Evolutionary conservation across 768 basidiomycete species (phyloP).

Genomic region (Rhizopogon salebrosus): DNA sequence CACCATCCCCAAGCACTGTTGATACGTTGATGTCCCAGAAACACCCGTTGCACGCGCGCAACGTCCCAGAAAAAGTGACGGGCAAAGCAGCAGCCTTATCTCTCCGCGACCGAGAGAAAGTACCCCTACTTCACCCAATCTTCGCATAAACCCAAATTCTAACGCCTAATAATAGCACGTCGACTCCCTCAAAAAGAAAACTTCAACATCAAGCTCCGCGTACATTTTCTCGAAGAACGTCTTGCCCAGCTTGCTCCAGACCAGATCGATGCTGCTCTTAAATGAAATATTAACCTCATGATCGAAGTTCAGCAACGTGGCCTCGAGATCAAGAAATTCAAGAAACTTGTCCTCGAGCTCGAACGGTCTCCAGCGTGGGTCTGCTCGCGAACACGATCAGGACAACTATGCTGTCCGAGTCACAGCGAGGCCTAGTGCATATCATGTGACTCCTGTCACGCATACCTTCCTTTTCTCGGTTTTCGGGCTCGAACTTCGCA

Average conservation of each 20-base stretch:
- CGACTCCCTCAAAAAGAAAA: constrained; percentile 93
- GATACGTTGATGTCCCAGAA: constrained; percentile 43
- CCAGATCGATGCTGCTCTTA: constrained; percentile 85
- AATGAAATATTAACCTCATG: constrained; percentile 91
- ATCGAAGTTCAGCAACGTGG: constrained; percentile 87
- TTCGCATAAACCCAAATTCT: background rate
- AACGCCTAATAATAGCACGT: constrained; percentile 58
- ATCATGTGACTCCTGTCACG: no score
- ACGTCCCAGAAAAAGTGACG: constrained; percentile 25
- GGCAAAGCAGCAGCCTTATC: constrained; percentile 53
- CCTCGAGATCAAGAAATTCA: constrained; percentile 87
- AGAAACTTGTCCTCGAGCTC: constrained; percentile 81
- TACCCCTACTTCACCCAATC: constrained; percentile 19
- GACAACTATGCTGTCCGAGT: no score
- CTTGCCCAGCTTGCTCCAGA: constrained; percentile 86
- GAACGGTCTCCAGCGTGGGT: constrained; percentile 62
- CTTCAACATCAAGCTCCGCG: constrained; percentile 92
- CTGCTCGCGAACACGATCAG: constrained; percentile 25
- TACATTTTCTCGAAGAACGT: constrained; percentile 92
- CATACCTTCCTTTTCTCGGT: no score
- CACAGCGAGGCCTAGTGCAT: no score
- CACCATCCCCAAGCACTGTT: constrained; percentile 45
- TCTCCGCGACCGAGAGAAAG: constrained; percentile 95
- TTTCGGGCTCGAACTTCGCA: no score
- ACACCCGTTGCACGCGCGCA: constrained; percentile 48